These are phyloP conservation scores for Nitzschia sp. DNA, from an alignment of 108 stramenopile genomes.

Conservation along the genomic window DNA sequence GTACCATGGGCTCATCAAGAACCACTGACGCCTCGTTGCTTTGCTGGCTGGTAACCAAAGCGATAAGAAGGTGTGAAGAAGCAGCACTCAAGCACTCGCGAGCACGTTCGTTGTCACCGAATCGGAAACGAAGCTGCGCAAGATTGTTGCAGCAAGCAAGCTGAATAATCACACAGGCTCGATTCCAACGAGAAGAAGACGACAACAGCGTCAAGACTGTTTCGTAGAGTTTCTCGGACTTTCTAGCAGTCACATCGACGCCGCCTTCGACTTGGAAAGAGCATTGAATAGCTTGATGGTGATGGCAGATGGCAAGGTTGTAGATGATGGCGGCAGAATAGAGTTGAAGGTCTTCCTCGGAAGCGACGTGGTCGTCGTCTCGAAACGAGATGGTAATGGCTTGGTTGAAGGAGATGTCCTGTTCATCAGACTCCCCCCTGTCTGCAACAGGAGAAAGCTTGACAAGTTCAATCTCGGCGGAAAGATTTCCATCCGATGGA, in stretches of 20 bases:
- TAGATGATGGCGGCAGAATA: slow-evolving; percentile 18
- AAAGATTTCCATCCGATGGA: no score
- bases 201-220: slow-evolving; percentile 4
- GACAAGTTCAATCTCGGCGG: background rate
- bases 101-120: background rate
- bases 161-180: background rate
- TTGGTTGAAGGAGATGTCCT: background rate
- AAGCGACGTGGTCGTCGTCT: background rate
- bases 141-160: slow-evolving; percentile 16
- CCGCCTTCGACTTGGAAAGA: background rate
- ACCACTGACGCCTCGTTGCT: no score
- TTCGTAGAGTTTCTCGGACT: slow-evolving; percentile 13
- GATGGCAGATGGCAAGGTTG: slow-evolving; percentile 17
- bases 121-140: background rate
- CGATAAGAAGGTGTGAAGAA: no score
- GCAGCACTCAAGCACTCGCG: background rate
- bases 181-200: background rate
- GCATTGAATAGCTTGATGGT: background rate
- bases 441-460: no score
- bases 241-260: background rate
- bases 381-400: background rate
- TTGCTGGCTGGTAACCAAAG: no score
- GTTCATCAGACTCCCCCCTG: background rate
- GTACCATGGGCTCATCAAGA: background rate
- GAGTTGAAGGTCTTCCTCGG: background rate